Evolutionary conservation across 2,329 filamentous ascomycete species (phyloP).

Genomic region (Trichoderma polysporum): DNA sequence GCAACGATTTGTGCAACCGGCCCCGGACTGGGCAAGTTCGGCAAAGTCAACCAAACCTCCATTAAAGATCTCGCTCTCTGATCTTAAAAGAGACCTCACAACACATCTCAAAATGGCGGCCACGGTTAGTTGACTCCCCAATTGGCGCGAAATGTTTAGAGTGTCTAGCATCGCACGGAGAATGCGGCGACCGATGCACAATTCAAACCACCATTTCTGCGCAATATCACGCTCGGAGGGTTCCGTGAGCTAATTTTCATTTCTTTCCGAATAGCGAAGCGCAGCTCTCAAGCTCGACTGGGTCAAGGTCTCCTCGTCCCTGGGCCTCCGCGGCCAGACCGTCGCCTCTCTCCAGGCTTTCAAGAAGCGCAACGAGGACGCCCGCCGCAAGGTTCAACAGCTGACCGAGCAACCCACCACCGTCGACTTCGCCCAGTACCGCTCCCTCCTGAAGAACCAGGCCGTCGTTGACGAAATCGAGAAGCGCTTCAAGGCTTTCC

Average conservation of each 20-base stretch:
- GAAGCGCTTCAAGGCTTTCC: constrained; percentile 88
- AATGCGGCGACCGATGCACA: neutral
- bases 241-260: constrained; percentile 56
- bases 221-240: constrained; percentile 19
- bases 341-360: constrained; percentile 88
- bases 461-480: constrained; percentile 95
- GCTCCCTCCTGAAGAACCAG: constrained; percentile 90
- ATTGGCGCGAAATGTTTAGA: constrained; percentile 27
- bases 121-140: constrained; percentile 57
- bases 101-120: constrained; percentile 62
- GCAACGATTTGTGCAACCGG: constrained; percentile 28
- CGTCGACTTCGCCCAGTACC: constrained; percentile 94
- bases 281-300: constrained; percentile 99
- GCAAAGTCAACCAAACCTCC: constrained; percentile 47
- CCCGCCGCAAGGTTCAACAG: constrained; percentile 84
- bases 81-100: constrained; percentile 44
- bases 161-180: neutral
- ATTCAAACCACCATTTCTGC: constrained; percentile 19
- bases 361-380: constrained; percentile 99
- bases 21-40: constrained; percentile 40
- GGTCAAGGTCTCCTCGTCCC: constrained; percentile 89
- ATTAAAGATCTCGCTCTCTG: constrained; percentile 51
- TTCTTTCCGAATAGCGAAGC: constrained; percentile 68
- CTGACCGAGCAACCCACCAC: constrained; percentile 82
- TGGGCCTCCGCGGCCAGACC: constrained; percentile 94